Evolutionary conservation across 192 early-diverging fungal species (phyloP).

Genomic region (Rhizophagus clarus): DNA sequence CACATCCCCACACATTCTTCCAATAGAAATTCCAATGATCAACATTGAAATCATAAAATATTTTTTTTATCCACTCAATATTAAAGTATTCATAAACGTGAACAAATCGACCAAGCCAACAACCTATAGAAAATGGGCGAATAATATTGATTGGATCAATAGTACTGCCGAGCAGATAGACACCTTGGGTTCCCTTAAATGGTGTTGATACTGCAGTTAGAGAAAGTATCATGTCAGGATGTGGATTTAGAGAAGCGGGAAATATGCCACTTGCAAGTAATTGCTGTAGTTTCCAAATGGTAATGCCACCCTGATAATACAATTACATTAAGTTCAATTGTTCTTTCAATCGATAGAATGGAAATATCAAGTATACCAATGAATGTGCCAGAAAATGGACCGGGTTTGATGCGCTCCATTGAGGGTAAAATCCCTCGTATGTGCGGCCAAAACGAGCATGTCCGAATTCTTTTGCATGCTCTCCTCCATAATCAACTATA

Average conservation of each 20-base stretch:
- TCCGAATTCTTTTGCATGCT: conserved; percentile 7
- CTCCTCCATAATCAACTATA: conserved; percentile 25
- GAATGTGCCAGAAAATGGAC: conserved; percentile 23
- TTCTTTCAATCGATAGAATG: too few species aligned
- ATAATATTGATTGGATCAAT: neutral
- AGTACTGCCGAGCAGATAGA: neutral
- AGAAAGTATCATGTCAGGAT: conserved; percentile 27
- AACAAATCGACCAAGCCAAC: conserved; percentile 18
- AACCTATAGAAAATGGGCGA: conserved; percentile 14
- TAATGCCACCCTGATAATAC: conserved; percentile 11
- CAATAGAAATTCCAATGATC: conserved; percentile 22
- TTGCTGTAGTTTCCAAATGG: conserved; percentile 28
- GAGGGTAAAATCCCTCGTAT: conserved; percentile 19
- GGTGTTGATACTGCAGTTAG: conserved; percentile 11
- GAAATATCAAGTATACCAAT: neutral
- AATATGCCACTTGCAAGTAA: neutral
- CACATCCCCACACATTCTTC: neutral
- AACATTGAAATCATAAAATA: conserved; percentile 13
- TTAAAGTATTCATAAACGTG: conserved; percentile 25
- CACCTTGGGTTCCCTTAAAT: conserved; percentile 8
- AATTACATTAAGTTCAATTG: too few species aligned
- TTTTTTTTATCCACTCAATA: conserved; percentile 19
- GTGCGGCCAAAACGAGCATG: conserved; percentile 18
- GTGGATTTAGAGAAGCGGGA: neutral
- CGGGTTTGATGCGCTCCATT: conserved; percentile 25